These are phyloP conservation scores for Candida insectalens DNA, from an alignment of 805 yeast genomes.

Conservation along the genomic window DNA sequence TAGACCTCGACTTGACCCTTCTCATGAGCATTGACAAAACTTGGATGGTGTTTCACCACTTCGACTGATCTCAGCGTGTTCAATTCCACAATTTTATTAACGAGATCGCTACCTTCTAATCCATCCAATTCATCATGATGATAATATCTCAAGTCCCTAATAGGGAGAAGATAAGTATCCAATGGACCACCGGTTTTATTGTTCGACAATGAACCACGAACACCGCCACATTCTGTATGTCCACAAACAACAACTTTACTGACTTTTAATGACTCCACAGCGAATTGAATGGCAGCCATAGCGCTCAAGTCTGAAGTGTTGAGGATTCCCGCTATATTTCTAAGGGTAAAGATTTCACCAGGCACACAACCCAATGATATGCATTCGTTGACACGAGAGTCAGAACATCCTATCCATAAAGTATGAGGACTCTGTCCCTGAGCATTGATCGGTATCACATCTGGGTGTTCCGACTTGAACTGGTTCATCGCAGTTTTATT, in stretches of 20 bases:
- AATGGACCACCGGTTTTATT: slow-evolving; percentile 59
- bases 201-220: slow-evolving; percentile 65
- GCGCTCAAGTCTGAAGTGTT: slow-evolving; percentile 63
- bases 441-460: slow-evolving; percentile 53
- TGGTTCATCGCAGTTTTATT: slow-evolving; percentile 37
- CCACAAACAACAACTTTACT: slow-evolving; percentile 81
- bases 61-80: slow-evolving; percentile 68
- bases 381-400: slow-evolving; percentile 78
- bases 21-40: slow-evolving; percentile 56
- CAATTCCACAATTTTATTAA: slow-evolving; percentile 61
- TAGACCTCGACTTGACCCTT: slow-evolving; percentile 62
- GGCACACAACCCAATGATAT: slow-evolving; percentile 69
- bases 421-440: slow-evolving; percentile 90
- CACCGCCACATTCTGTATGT: slow-evolving; percentile 93
- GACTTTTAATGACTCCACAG: slow-evolving; percentile 76
- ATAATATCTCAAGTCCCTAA: slow-evolving; percentile 58
- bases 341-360: slow-evolving; percentile 83
- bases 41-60: slow-evolving; percentile 53
- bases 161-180: slow-evolving; percentile 63
- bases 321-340: slow-evolving; percentile 79
- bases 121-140: slow-evolving; percentile 40
- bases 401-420: slow-evolving; percentile 90
- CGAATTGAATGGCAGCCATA: slow-evolving; percentile 77
- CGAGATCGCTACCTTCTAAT: slow-evolving; percentile 40
- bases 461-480: slow-evolving; percentile 41